phyloP scores from a whole-genome alignment of 2,329 filamentous ascomycete genomes.

The Cladosporium sphaerospermum region DNA sequence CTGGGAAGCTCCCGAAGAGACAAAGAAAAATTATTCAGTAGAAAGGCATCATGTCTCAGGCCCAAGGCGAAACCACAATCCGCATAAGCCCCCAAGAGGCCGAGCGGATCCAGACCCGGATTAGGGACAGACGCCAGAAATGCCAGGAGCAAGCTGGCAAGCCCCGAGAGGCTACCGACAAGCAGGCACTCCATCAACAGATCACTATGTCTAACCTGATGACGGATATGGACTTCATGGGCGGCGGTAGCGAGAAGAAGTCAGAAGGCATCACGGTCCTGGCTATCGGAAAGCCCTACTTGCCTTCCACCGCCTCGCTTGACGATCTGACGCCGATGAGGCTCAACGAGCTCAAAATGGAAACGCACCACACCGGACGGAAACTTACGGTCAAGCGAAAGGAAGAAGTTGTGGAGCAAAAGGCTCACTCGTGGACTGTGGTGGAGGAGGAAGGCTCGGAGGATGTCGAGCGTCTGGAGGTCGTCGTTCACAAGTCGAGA shows the following conservation, averaged over 20 bases:
- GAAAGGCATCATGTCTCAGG: background rate
- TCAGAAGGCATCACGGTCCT: conserved; percentile 7
- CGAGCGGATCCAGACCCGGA: conserved; percentile 6
- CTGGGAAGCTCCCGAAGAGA: too few relatives aligned
- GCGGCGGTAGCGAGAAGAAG: background rate
- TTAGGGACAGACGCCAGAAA: conserved; percentile 7
- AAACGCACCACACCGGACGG: conserved; percentile 18
- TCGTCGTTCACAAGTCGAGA: conserved; percentile 30
- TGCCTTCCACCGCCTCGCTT: conserved; percentile 7
- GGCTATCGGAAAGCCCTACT: conserved; percentile 10
- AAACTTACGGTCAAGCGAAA: conserved; percentile 19
- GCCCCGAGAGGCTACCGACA: conserved; percentile 2
- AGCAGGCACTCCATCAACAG: conserved; percentile 3
- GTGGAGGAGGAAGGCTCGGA: conserved; percentile 25
- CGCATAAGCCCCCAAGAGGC: conserved; percentile 9
- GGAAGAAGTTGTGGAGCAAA: conserved; percentile 16
- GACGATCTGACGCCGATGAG: conserved; percentile 12
- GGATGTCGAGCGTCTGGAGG: conserved; percentile 20
- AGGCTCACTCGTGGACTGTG: conserved; percentile 23
- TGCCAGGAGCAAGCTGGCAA: conserved; percentile 1
- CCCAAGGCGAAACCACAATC: conserved; percentile 1
- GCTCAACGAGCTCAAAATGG: conserved; percentile 14
- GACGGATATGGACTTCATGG: conserved; percentile 10
- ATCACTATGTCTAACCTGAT: conserved; percentile 8
- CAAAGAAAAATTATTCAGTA: too few relatives aligned